phyloP scores from a whole-genome alignment of 768 basidiomycete species.

The Russula emetica region DNA sequence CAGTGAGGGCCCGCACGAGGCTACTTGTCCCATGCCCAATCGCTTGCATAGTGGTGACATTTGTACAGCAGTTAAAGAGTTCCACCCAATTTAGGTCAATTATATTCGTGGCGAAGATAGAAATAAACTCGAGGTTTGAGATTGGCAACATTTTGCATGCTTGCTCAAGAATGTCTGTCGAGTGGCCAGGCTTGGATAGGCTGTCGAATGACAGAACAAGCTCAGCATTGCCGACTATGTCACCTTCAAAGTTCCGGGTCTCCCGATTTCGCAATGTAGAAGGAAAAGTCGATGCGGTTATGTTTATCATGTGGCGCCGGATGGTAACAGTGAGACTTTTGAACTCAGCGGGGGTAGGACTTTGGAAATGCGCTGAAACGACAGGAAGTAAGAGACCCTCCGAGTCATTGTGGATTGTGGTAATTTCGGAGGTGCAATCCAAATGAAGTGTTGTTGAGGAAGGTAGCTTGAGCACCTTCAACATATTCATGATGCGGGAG shows the following conservation, averaged over 20 bases:
- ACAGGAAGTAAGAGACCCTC: slow-evolving; percentile 5
- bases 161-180: not conserved
- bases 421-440: not conserved
- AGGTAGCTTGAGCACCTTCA: slow-evolving; percentile 6
- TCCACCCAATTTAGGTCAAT: not conserved
- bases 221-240: not conserved
- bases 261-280: not conserved
- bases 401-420: too few species aligned
- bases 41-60: slow-evolving; percentile 5
- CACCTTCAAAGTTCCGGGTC: not conserved
- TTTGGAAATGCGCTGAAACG: slow-evolving; percentile 4
- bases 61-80: slow-evolving; percentile 6
- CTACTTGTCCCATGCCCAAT: not conserved
- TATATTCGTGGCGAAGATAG: not conserved
- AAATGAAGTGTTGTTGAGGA: slow-evolving; percentile 5
- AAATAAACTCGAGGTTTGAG: slow-evolving; percentile 7
- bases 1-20: slow-evolving; percentile 8
- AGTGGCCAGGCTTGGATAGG: not conserved
- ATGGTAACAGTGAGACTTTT: not conserved
- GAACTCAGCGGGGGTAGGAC: not conserved
- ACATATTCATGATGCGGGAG: slow-evolving; percentile 1
- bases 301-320: not conserved
- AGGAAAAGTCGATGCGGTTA: not conserved
- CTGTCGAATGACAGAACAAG: slow-evolving; percentile 2
- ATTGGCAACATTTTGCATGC: slow-evolving; percentile 6